These are phyloP conservation scores for Heterobasidion annosum DNA, from an alignment of 1,284 basidiomycete genomes.

Conservation along the genomic window DNA sequence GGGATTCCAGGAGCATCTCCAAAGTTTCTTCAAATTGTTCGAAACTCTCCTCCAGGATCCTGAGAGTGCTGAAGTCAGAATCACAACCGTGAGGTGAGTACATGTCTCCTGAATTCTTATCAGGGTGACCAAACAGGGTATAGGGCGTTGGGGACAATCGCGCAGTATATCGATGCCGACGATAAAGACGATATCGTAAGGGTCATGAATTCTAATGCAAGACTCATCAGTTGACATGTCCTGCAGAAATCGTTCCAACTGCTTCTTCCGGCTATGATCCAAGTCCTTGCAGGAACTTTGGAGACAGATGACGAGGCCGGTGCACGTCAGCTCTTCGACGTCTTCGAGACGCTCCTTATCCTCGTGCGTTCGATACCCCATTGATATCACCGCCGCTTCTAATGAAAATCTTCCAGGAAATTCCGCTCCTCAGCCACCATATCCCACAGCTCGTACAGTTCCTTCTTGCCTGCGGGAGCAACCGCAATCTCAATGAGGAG, in stretches of 20 bases:
- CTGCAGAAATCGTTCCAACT: constrained; percentile 80
- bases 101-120: not conserved
- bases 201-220: constrained; percentile 8
- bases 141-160: constrained; percentile 85
- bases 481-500: constrained; percentile 71
- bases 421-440: constrained; percentile 85
- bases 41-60: constrained; percentile 75
- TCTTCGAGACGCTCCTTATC: constrained; percentile 93
- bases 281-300: constrained; percentile 85
- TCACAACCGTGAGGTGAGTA: constrained; percentile 77
- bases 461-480: constrained; percentile 80
- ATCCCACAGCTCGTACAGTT: constrained; percentile 87
- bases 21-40: constrained; percentile 81
- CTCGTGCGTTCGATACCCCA: constrained; percentile 42
- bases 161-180: constrained; percentile 87
- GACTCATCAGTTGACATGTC: constrained; percentile 3
- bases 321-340: constrained; percentile 89
- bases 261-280: constrained; percentile 85
- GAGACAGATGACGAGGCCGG: constrained; percentile 75
- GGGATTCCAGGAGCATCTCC: constrained; percentile 73
- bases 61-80: constrained; percentile 85
- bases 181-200: constrained; percentile 84
- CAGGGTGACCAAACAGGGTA: constrained; percentile 6
- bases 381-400: not conserved
- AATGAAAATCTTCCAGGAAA: constrained; percentile 50